Conservation (phyloP, 2,329 filamentous ascomycete species). For the Penicillium sp. region DNA sequence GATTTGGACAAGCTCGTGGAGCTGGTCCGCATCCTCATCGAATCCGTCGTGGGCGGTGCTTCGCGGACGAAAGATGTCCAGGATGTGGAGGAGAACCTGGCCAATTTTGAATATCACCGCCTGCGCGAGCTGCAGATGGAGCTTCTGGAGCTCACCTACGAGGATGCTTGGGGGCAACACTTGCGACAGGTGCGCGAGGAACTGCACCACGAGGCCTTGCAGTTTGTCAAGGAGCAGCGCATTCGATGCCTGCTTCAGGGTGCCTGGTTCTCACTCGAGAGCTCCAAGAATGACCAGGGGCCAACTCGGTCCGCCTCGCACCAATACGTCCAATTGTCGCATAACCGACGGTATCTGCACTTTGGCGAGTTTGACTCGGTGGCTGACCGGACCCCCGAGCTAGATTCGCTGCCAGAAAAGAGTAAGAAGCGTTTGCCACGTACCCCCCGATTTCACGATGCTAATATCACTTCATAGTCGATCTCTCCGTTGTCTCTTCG, state of each 20-base stretch:
- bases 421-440: constrained; percentile 43
- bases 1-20: constrained; percentile 95
- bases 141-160: constrained; percentile 83
- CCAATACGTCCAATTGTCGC: constrained; percentile 83
- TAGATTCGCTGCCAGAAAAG: constrained; percentile 74
- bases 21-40: constrained; percentile 82
- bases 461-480: constrained; percentile 52
- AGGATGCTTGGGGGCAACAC: constrained; percentile 91
- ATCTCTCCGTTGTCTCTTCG: constrained; percentile 82
- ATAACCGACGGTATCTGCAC: constrained; percentile 86
- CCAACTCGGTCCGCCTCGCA: constrained; percentile 57
- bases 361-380: constrained; percentile 78
- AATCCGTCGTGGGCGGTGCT: constrained; percentile 83
- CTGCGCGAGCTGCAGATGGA: constrained; percentile 91
- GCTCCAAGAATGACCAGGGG: constrained; percentile 50
- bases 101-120: constrained; percentile 74
- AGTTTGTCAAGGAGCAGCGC: constrained; percentile 96
- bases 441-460: background rate
- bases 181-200: constrained; percentile 87
- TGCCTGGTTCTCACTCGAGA: constrained; percentile 73
- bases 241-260: constrained; percentile 85
- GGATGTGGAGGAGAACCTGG: constrained; percentile 85
- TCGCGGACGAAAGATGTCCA: constrained; percentile 77
- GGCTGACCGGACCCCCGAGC: constrained; percentile 62
- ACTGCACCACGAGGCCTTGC: constrained; percentile 82